Conservation (phyloP, 2,329 filamentous ascomycete species). For the Xylaria arbuscula region DNA sequence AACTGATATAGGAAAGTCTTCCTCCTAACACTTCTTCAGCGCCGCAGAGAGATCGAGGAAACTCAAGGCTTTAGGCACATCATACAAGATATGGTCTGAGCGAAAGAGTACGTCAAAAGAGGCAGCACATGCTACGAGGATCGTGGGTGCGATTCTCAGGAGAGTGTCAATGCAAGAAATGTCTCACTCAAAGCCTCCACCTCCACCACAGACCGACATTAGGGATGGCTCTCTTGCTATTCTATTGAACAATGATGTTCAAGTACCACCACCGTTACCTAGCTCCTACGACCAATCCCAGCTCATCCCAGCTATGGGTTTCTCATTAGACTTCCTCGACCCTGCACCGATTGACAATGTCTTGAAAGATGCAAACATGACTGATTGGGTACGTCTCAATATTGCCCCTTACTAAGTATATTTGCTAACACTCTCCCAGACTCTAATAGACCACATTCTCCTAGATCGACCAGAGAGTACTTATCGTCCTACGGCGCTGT, state of each 20-base stretch:
- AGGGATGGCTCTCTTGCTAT: slow-evolving; percentile 49
- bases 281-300: slow-evolving; percentile 42
- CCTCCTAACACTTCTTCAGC: slow-evolving; percentile 40
- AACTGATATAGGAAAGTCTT: not conserved
- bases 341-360: slow-evolving; percentile 53
- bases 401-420: not conserved
- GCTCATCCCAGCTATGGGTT: slow-evolving; percentile 44
- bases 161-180: slow-evolving; percentile 51
- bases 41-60: slow-evolving; percentile 51
- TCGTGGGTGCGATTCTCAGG: slow-evolving; percentile 57
- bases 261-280: slow-evolving; percentile 38
- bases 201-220: slow-evolving; percentile 45
- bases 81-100: slow-evolving; percentile 58
- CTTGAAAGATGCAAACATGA: slow-evolving; percentile 48
- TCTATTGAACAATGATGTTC: slow-evolving; percentile 49
- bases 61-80: slow-evolving; percentile 53
- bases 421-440: slow-evolving; percentile 41
- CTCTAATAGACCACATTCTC: slow-evolving; percentile 47
- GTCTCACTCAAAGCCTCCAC: slow-evolving; percentile 37
- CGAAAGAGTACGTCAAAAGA: slow-evolving; percentile 55
- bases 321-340: slow-evolving; percentile 50
- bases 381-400: slow-evolving; percentile 56
- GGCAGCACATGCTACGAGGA: slow-evolving; percentile 56
- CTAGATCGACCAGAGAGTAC: slow-evolving; percentile 44
- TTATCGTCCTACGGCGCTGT: slow-evolving; percentile 37